phyloP scores from a whole-genome alignment of 192 early-diverging fungal species.

The Helicostylum pulchrum region DNA sequence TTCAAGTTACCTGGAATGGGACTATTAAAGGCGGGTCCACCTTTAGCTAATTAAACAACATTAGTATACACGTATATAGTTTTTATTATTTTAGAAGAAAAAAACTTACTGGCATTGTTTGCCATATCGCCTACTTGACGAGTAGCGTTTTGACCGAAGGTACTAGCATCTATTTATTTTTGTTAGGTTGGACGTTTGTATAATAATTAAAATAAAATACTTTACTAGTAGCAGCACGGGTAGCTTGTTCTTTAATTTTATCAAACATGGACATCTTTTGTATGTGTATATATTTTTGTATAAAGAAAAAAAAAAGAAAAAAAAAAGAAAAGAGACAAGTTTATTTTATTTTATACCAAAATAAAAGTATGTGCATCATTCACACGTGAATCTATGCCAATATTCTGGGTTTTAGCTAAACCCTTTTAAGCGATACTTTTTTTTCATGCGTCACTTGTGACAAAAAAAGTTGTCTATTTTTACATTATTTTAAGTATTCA shows the following conservation, averaged over 20 bases:
- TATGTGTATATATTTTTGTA: background rate
- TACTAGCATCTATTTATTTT: conserved; percentile 5
- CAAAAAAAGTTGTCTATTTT: too few relatives aligned
- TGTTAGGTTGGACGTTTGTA: background rate
- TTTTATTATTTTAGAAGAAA: background rate
- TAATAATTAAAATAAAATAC: background rate
- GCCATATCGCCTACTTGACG: conserved; percentile 15
- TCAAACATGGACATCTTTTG: conserved; percentile 26
- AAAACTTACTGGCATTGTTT: conserved; percentile 5
- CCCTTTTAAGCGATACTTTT: conserved; percentile 88
- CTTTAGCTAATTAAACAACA: background rate
- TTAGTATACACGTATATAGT: background rate
- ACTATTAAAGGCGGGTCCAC: conserved; percentile 23
- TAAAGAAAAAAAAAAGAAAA: background rate
- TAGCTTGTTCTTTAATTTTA: conserved; percentile 31
- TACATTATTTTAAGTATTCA: too few relatives aligned
- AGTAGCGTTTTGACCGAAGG: conserved; percentile 24
- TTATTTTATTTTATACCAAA: conserved; percentile 60
- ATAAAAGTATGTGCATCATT: conserved; percentile 77
- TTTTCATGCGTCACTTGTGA: conserved; percentile 45
- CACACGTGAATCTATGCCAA: conserved; percentile 71
- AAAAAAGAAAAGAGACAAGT: background rate
- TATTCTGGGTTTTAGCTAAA: conserved; percentile 82
- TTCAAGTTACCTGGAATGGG: conserved; percentile 23
- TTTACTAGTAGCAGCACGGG: conserved; percentile 14